Percentiles rank a stretch among this genome's conserved stretches.
Conservation (phyloP, 192 early-diverging fungal genomes). For the Gonapodya sp. region DNA sequence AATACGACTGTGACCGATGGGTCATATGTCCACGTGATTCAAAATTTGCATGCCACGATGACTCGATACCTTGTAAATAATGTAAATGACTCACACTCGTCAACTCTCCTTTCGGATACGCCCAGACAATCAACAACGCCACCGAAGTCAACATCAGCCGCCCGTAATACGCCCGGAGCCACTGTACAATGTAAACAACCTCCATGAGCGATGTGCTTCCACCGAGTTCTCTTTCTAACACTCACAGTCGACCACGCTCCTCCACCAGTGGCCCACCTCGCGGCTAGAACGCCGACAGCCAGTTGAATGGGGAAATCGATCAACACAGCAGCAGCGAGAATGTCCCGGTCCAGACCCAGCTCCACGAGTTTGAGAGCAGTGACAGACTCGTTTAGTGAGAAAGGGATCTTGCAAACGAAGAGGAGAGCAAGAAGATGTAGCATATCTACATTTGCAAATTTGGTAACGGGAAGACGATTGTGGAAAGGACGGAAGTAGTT, state of each 20-base stretch:
- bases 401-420: constrained; percentile 85
- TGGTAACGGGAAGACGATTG: neutral
- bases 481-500: neutral
- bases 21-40: neutral
- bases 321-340: constrained; percentile 82
- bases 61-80: no score
- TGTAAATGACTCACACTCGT: constrained; percentile 20
- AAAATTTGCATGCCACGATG: neutral
- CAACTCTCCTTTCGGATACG: constrained; percentile 62
- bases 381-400: constrained; percentile 90
- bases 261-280: constrained; percentile 82
- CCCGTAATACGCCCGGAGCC: constrained; percentile 84
- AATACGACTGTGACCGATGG: neutral
- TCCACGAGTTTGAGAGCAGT: constrained; percentile 91
- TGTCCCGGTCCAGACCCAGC: constrained; percentile 88
- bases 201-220: neutral
- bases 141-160: constrained; percentile 67
- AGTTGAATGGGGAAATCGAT: constrained; percentile 96
- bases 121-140: constrained; percentile 74
- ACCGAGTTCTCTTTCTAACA: neutral
- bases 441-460: constrained; percentile 60
- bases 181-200: constrained; percentile 30
- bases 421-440: constrained; percentile 67
- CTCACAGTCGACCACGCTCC: constrained; percentile 70
- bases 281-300: constrained; percentile 95